Evolutionary conservation across 2,329 filamentous ascomycete species (phyloP).

Genomic region (Sporothrix humicola): DNA sequence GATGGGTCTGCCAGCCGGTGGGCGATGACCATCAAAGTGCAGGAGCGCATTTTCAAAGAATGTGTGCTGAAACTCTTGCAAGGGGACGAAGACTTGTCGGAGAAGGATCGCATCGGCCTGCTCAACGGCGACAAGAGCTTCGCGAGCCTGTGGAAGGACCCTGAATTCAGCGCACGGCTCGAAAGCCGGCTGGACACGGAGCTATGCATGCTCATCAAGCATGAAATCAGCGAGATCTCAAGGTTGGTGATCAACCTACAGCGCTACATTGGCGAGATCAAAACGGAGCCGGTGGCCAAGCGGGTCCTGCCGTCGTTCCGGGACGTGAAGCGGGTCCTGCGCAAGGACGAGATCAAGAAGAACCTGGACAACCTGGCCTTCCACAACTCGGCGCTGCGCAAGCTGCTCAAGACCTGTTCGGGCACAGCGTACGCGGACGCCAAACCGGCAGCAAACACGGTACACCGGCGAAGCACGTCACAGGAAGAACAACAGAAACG

Average conservation of each 20-base stretch:
- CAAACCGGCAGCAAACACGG: not conserved
- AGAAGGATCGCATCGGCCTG: conserved; percentile 35
- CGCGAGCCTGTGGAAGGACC: conserved; percentile 35
- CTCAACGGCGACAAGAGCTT: conserved; percentile 34
- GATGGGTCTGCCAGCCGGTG: conserved; percentile 32
- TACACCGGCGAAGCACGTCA: conserved; percentile 14
- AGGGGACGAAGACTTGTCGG: conserved; percentile 36
- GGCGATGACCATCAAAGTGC: conserved; percentile 35
- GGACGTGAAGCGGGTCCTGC: conserved; percentile 33
- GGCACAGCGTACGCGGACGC: conserved; percentile 33
- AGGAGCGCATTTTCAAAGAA: conserved; percentile 38
- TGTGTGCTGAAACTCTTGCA: conserved; percentile 34
- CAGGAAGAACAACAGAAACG: conserved; percentile 32
- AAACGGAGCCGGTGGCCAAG: conserved; percentile 27
- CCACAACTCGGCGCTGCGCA: conserved; percentile 31
- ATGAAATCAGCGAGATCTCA: conserved; percentile 34
- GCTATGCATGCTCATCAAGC: conserved; percentile 33
- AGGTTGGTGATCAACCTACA: conserved; percentile 30
- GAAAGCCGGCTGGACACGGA: conserved; percentile 35
- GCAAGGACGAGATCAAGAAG: conserved; percentile 34
- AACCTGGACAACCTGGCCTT: conserved; percentile 26
- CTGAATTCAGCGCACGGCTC: conserved; percentile 34
- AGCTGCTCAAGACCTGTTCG: conserved; percentile 35
- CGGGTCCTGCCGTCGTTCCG: conserved; percentile 16
- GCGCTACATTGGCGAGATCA: conserved; percentile 27